These are phyloP conservation scores for Rhizopogon salebrosus DNA, from an alignment of 768 basidiomycete genomes.

Conservation along the genomic window DNA sequence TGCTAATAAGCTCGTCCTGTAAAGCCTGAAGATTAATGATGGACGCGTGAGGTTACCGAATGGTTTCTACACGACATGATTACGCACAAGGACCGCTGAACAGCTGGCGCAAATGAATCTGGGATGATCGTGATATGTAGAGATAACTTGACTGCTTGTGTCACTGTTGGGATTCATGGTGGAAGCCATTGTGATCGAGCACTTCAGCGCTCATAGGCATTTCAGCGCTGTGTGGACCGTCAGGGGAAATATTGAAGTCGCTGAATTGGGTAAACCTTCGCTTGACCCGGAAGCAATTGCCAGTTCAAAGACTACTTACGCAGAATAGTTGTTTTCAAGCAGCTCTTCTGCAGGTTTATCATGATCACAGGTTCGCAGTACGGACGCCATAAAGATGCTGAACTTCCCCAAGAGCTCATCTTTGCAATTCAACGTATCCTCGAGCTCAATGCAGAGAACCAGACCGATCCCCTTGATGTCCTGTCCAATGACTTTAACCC, in stretches of 20 bases:
- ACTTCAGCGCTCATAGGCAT: background rate
- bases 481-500: conserved; percentile 55
- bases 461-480: conserved; percentile 52
- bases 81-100: conserved; percentile 62
- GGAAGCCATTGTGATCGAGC: background rate
- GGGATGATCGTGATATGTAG: conserved; percentile 61
- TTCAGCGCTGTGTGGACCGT: background rate
- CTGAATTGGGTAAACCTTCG: conserved; percentile 2
- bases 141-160: conserved; percentile 52
- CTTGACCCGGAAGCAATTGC: background rate
- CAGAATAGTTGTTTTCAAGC: background rate
- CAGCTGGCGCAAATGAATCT: conserved; percentile 65
- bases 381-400: conserved; percentile 27
- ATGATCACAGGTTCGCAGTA: background rate
- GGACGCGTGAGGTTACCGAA: background rate
- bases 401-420: conserved; percentile 63
- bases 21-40: conserved; percentile 43
- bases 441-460: conserved; percentile 39
- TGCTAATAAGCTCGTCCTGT: conserved; percentile 83
- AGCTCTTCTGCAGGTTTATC: background rate
- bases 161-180: conserved; percentile 29
- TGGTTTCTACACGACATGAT: background rate
- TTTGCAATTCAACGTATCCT: conserved; percentile 69
- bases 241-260: background rate
- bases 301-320: too few relatives aligned